A percentile compares a stretch with the other conserved stretches of the same genome.
Evolutionary conservation across 1,139 yeast species (phyloP).

Genomic region (Suhomyces chickasaworum): DNA sequence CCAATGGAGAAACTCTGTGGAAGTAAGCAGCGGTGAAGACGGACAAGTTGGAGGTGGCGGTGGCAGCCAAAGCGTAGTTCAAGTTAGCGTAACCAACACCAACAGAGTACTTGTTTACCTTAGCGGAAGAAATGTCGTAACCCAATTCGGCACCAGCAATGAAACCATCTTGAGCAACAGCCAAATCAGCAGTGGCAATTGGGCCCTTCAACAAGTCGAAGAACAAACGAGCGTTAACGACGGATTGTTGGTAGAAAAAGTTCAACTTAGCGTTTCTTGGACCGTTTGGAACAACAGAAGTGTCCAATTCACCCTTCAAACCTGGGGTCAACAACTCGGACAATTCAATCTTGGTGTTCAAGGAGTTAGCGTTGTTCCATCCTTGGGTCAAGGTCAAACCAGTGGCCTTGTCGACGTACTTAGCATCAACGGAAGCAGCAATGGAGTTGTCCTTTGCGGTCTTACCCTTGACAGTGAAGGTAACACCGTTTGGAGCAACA

Average conservation of each 20-base stretch:
- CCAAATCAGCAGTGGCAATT: constrained; percentile 89
- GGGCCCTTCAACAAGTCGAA: constrained; percentile 96
- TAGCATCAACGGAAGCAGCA: constrained; percentile 88
- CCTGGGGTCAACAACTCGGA: constrained; percentile 94
- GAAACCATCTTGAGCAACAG: constrained; percentile 95
- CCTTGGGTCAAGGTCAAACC: constrained; percentile 96
- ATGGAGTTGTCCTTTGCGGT: constrained; percentile 81
- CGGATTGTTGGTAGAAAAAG: constrained; percentile 89
- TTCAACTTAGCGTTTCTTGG: constrained; percentile 89
- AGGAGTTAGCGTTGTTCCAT: constrained; percentile 92
- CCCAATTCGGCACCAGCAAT: constrained; percentile 97
- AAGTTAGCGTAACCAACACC: constrained; percentile 94
- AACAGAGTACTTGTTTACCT: constrained; percentile 91
- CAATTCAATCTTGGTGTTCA: constrained; percentile 92
- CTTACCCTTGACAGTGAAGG: constrained; percentile 93
- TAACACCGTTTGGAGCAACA: constrained; percentile 94
- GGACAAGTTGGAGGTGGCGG: constrained; percentile 87
- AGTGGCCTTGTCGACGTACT: constrained; percentile 89
- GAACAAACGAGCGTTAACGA: constrained; percentile 92
- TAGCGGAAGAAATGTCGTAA: constrained; percentile 90
- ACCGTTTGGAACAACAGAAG: constrained; percentile 85
- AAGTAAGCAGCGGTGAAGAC: constrained; percentile 95
- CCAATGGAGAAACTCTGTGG: constrained; percentile 89
- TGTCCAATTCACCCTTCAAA: constrained; percentile 87
- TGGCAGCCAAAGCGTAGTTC: constrained; percentile 82